These are phyloP conservation scores for Bifiguratus adelaidae DNA, from an alignment of 192 early-diverging fungal species.

Conservation along the genomic window DNA sequence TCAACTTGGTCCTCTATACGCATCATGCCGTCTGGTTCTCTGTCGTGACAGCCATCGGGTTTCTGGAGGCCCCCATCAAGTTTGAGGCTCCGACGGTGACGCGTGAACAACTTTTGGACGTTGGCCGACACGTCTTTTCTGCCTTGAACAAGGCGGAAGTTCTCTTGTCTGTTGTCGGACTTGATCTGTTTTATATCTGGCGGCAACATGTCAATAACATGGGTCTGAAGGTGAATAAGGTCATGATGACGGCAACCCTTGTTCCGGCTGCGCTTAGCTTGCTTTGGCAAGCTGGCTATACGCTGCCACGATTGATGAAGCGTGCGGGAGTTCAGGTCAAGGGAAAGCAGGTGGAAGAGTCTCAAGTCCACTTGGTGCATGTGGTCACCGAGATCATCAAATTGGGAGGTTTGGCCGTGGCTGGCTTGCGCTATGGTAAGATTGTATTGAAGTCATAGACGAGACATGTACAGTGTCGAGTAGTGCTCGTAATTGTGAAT, in stretches of 20 bases:
- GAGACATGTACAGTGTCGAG: no score
- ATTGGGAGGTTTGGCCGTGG: not conserved
- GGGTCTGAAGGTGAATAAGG: no score
- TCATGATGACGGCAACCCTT: not conserved
- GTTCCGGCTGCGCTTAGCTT: not conserved
- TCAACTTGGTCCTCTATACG: not conserved
- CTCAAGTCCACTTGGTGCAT: not conserved
- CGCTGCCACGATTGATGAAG: not conserved
- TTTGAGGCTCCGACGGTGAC: conserved; percentile 16
- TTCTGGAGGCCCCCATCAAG: conserved; percentile 23
- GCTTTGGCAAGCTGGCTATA: not conserved
- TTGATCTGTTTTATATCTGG: not conserved
- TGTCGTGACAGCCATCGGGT: conserved; percentile 15
- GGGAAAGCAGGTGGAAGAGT: not conserved
- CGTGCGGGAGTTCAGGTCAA: not conserved
- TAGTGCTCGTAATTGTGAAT: no score
- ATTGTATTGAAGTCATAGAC: no score
- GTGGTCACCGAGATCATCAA: not conserved
- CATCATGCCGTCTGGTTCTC: not conserved
- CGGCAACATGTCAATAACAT: no score
- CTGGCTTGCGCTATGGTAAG: not conserved
- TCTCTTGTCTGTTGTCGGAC: conserved; percentile 13
- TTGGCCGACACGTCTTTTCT: conserved; percentile 25
- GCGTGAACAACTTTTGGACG: conserved; percentile 11
- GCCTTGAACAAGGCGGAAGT: conserved; percentile 23